Evolutionary conservation across 2,329 filamentous ascomycete species (phyloP).

Genomic region (Aspergillus transmontanensis): DNA sequence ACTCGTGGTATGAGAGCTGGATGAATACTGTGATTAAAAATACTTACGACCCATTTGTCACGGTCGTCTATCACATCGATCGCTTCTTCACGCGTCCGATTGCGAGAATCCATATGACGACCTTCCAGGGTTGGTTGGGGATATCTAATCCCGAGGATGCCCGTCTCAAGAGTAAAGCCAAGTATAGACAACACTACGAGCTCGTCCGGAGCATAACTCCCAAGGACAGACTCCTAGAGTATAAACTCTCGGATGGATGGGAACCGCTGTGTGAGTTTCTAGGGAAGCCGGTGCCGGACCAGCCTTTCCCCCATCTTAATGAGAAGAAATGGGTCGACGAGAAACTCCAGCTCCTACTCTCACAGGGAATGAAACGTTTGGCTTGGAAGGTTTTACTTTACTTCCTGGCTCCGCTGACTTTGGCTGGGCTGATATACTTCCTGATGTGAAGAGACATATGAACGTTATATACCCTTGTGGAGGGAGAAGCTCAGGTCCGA

Average conservation of each 20-base stretch:
- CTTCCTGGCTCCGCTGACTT: neutral
- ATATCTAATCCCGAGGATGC: slow-evolving; percentile 1
- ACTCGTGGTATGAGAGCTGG: no score
- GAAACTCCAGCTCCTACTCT: neutral
- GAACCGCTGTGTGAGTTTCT: slow-evolving; percentile 43
- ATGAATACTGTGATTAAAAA: neutral
- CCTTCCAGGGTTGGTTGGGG: slow-evolving; percentile 4
- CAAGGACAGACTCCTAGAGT: slow-evolving; percentile 24
- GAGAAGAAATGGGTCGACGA: slow-evolving; percentile 1
- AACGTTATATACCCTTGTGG: no score
- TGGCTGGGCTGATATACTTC: neutral
- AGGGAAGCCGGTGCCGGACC: slow-evolving; percentile 8
- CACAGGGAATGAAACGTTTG: neutral
- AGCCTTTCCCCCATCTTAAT: slow-evolving; percentile 17
- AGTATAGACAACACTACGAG: slow-evolving; percentile 4
- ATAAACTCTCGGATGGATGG: slow-evolving; percentile 43
- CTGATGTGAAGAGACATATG: neutral
- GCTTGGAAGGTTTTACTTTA: neutral
- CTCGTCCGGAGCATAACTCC: neutral
- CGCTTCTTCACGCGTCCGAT: slow-evolving; percentile 6
- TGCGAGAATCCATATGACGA: slow-evolving; percentile 4
- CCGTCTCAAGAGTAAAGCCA: neutral
- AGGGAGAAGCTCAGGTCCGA: no score
- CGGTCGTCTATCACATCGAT: neutral
- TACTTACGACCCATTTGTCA: slow-evolving; percentile 3